Conservation (phyloP, 768 basidiomycete genomes). For the Rhizopogon sp. region DNA sequence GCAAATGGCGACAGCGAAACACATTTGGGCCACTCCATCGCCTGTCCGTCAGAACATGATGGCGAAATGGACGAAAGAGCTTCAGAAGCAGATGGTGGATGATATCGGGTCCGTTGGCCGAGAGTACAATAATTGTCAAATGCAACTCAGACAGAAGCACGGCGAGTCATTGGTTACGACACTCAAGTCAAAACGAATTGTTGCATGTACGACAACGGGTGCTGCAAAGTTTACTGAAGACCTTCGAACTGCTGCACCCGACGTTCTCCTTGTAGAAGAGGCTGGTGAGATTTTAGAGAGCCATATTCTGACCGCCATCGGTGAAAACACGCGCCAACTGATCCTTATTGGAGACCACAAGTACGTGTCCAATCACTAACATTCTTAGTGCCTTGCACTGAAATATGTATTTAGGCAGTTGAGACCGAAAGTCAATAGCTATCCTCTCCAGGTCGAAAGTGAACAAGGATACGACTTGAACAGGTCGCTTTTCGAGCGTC, state of each 20-base stretch:
- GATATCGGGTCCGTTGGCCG: conserved; percentile 23
- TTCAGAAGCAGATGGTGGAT: conserved; percentile 29
- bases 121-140: conserved; percentile 32
- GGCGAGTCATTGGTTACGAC: conserved; percentile 26
- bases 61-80: conserved; percentile 25
- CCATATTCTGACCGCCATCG: conserved; percentile 53
- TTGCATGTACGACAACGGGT: conserved; percentile 59
- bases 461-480: conserved; percentile 60
- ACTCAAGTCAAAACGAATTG: conserved; percentile 41
- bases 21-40: conserved; percentile 32
- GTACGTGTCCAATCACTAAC: conserved; percentile 29
- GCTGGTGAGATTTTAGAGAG: conserved; percentile 64
- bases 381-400: neutral
- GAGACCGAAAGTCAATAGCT: conserved; percentile 61
- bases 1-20: neutral
- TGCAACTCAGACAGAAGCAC: conserved; percentile 27
- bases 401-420: conserved; percentile 40
- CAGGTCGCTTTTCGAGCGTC: conserved; percentile 55
- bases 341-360: conserved; percentile 65
- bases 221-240: conserved; percentile 50
- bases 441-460: conserved; percentile 55
- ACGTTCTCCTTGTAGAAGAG: conserved; percentile 56
- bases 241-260: conserved; percentile 39
- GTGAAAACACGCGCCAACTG: conserved; percentile 37
- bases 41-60: conserved; percentile 17